These are phyloP conservation scores for Pseudonitzschia delicatissima DNA, from an alignment of 108 stramenopile genomes.

Conservation along the genomic window DNA sequence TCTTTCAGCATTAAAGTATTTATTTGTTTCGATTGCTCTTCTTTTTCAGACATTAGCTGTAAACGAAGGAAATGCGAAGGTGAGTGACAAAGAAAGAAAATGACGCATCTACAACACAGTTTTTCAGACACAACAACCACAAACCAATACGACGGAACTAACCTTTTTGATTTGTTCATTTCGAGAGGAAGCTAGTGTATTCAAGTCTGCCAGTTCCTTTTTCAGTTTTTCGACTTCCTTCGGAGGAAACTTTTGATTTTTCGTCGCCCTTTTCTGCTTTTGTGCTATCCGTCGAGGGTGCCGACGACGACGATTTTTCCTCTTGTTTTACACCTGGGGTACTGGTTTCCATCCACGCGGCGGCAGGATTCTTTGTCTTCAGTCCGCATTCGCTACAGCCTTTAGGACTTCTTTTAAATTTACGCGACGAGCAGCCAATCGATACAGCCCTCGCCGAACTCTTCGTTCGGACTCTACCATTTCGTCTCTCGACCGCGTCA, in stretches of 20 bases:
- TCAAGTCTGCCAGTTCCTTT: conserved; percentile 57
- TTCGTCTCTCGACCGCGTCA: conserved; percentile 66
- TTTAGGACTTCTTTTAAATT: conserved; percentile 69
- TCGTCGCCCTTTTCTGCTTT: conserved; percentile 15
- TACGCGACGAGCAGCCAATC: conserved; percentile 64
- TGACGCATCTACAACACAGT: neutral
- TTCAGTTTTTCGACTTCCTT: conserved; percentile 50
- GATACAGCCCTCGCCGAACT: conserved; percentile 76
- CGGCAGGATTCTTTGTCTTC: conserved; percentile 50
- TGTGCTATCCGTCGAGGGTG: neutral
- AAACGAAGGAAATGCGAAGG: neutral
- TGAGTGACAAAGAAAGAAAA: neutral
- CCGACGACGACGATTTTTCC: conserved; percentile 9
- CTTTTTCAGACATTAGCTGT: conserved; percentile 44
- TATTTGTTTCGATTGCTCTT: conserved; percentile 55
- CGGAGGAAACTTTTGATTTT: conserved; percentile 2
- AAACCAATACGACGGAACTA: conserved; percentile 22
- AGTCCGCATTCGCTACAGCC: conserved; percentile 47
- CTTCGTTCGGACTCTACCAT: conserved; percentile 60
- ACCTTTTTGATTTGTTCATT: conserved; percentile 76
- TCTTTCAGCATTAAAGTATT: conserved; percentile 49
- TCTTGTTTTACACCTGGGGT: neutral
- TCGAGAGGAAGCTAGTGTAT: conserved; percentile 48
- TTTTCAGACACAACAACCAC: neutral
- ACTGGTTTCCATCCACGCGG: conserved; percentile 36